Percentiles rank a stretch among this genome's conserved stretches.
phyloP scores from a whole-genome alignment of 2,329 filamentous ascomycete species.

The Ophiosphaerella korrae region DNA sequence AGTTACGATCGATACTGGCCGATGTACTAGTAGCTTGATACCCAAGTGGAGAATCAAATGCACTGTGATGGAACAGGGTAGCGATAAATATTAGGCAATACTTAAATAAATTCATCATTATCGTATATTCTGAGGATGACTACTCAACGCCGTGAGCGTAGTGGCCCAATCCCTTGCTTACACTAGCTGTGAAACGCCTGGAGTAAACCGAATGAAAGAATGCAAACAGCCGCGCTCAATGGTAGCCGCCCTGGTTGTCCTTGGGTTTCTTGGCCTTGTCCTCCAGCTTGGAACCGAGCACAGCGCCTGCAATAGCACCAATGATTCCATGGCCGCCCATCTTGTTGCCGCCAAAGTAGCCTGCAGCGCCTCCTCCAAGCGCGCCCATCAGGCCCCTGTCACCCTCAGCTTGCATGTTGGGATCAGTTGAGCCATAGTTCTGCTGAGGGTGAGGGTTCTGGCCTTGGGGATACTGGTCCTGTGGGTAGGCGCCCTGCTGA shows the following conservation, averaged over 20 bases:
- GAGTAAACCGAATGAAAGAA: neutral
- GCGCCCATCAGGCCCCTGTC: conserved; percentile 64
- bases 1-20: too few species aligned
- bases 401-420: conserved; percentile 55
- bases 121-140: neutral
- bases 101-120: neutral
- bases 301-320: conserved; percentile 62
- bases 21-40: too few species aligned
- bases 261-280: conserved; percentile 57
- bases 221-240: conserved; percentile 4
- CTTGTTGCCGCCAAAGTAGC: conserved; percentile 61
- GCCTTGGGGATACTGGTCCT: conserved; percentile 45
- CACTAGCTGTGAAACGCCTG: neutral
- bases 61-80: neutral
- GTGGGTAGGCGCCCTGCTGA: conserved; percentile 49
- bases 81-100: neutral
- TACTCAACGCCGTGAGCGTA: neutral
- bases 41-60: too few species aligned
- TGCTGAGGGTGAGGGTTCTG: conserved; percentile 40
- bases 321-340: conserved; percentile 61
- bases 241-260: conserved; percentile 16
- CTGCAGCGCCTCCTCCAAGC: conserved; percentile 62
- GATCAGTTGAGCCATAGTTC: conserved; percentile 51
- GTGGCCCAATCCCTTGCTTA: neutral
- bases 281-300: conserved; percentile 61